A percentile compares a stretch with the other conserved stretches of the same genome.
phyloP scores from a whole-genome alignment of 2,329 filamentous ascomycete genomes.

The Penicillium sp. region DNA sequence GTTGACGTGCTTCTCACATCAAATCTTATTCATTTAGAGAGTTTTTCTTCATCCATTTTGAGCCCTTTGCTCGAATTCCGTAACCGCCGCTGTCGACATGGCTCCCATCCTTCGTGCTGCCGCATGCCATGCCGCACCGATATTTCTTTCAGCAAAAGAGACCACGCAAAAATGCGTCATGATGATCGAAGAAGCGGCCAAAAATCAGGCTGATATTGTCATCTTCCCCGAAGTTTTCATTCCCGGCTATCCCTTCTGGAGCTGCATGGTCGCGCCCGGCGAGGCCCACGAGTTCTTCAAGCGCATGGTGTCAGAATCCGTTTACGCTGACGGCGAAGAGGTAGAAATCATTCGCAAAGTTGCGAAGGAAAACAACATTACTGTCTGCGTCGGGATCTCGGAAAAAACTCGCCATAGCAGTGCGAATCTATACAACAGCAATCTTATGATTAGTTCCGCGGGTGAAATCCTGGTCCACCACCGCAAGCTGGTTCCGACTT shows the following conservation, averaged over 20 bases:
- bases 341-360: constrained; percentile 42
- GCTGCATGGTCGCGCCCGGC: constrained; percentile 47
- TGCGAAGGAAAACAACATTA: constrained; percentile 39
- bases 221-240: constrained; percentile 58
- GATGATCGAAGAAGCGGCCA: constrained; percentile 48
- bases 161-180: constrained; percentile 51
- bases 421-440: constrained; percentile 55
- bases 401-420: constrained; percentile 48
- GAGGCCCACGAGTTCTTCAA: constrained; percentile 54
- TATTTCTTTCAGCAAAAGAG: constrained; percentile 49
- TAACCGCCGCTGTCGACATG: too few relatives aligned
- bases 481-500: constrained; percentile 57
- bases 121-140: constrained; percentile 40
- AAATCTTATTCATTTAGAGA: too few relatives aligned
- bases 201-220: constrained; percentile 50
- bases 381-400: constrained; percentile 54
- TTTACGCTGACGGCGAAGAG: constrained; percentile 51
- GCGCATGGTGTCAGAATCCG: constrained; percentile 47
- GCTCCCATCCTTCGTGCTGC: background rate
- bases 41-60: too few relatives aligned
- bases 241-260: constrained; percentile 57
- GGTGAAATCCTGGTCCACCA: constrained; percentile 54
- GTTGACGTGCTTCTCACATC: too few relatives aligned
- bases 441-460: constrained; percentile 47
- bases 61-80: too few relatives aligned